Base-by-base conservation (phyloP, 1,284 basidiomycete genomes). In the Ceratobasidium sp. region DNA sequence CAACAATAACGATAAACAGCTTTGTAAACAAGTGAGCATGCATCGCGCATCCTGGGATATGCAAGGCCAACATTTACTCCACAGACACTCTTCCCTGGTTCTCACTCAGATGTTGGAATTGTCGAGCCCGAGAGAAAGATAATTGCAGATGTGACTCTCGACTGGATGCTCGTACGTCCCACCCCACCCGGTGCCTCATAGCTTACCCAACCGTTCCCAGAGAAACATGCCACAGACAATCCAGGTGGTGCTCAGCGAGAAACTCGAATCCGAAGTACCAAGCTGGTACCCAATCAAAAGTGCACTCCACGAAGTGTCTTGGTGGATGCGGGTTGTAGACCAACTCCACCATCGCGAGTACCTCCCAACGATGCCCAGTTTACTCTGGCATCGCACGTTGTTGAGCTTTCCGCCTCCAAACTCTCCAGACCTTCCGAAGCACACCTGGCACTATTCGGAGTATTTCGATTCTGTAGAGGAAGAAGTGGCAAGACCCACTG, bases 91-190 rank as follows among this genome's bases (percentile, higher is more conserved):
- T 74, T 76, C 53, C 43, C 74, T 19, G 75, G 75, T 9, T 11
- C 48, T 1, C 74, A 75, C 48, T 34, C 64, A 1, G 75, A 76
- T 34, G 75, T 76, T 24, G 75, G 75, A 16, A 74, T 74, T 9
- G 75, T 29, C 5, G 31, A 51, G 1, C 2, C 8, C 9, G 43
- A 2, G 7, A 34, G 31, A 39, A 46, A 62, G 2, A 13, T 31
- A 19, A 11, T 73, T 19, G 59, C 71, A 16, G 51, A 63, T 19
- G 16, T 73, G 3, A 53, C 31, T 9, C 71, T 73, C 5, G 39
- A 8, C 31, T 73, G 71, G 71, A 63, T 73, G n/a, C 34, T 63
- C 8, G 71, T 73, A n/a, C 11, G 59, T 63, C 24, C 14, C 27
- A 27, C 22, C 4, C n/a, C 24, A 24, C 1, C 63, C 31, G 9